A percentile compares a stretch with the other conserved stretches of the same genome.
phyloP scores from a whole-genome alignment of 306 rosid genomes.

The Oemleria cerasiformis region DNA sequence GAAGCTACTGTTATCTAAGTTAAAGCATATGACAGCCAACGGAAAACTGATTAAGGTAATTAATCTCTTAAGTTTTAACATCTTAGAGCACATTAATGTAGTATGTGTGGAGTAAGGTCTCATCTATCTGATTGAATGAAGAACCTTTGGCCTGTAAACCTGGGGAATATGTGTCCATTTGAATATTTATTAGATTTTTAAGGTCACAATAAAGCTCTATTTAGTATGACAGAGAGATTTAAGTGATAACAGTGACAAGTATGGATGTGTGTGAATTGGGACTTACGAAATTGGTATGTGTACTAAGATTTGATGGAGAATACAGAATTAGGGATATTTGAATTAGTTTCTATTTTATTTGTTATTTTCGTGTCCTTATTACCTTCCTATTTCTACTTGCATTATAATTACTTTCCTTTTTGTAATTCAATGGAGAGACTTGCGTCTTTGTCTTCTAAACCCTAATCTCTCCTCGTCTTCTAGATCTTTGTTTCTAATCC shows the following conservation, averaged over 20 bases:
- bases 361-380: no score
- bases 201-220: slow-evolving; percentile 17
- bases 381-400: no score
- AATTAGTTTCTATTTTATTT: no score
- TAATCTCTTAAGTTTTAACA: slow-evolving; percentile 16
- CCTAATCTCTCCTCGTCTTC: no score
- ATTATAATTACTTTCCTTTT: no score
- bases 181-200: background rate
- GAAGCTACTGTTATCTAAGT: slow-evolving; percentile 64
- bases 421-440: no score
- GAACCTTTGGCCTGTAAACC: slow-evolving; percentile 9
- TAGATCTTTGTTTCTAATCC: no score
- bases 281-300: slow-evolving; percentile 7
- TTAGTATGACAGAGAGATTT: slow-evolving; percentile 3
- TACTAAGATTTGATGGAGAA: background rate
- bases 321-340: no score
- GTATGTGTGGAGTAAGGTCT: slow-evolving; percentile 22
- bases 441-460: no score
- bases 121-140: slow-evolving; percentile 12
- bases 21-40: slow-evolving; percentile 74
- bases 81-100: background rate
- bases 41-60: slow-evolving; percentile 83
- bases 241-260: background rate
- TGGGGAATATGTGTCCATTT: slow-evolving; percentile 2
- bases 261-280: slow-evolving; percentile 5